phyloP scores from a whole-genome alignment of 306 rosid species.

The Dalbergia cochinchinensis region DNA sequence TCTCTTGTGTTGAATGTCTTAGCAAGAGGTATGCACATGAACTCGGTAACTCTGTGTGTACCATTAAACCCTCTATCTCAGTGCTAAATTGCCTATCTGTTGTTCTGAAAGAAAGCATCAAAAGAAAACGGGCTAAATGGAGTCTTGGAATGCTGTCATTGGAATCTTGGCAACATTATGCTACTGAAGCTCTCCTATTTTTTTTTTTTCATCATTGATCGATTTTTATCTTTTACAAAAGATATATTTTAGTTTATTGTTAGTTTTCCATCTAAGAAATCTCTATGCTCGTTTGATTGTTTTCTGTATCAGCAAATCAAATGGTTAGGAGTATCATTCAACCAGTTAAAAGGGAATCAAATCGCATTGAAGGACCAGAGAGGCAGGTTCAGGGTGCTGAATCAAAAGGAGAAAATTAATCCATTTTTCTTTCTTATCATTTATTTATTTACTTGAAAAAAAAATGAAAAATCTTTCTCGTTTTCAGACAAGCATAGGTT shows the following conservation, averaged over 20 bases:
- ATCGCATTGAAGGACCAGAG: slow-evolving; percentile 12
- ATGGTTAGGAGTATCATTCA: slow-evolving; percentile 44
- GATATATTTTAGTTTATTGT: background rate
- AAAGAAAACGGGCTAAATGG: too few species aligned
- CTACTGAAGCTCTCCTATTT: background rate
- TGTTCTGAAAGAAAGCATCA: too few species aligned
- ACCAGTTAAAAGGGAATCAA: slow-evolving; percentile 44
- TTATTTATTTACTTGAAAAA: too few species aligned
- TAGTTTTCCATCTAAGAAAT: background rate
- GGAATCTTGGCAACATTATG: background rate
- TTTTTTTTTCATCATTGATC: background rate
- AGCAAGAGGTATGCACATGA: slow-evolving; percentile 50
- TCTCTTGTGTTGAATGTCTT: slow-evolving; percentile 41
- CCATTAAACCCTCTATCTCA: slow-evolving; percentile 9
- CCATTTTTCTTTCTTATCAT: background rate
- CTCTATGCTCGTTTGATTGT: slow-evolving; percentile 5
- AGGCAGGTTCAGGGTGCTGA: slow-evolving; percentile 46
- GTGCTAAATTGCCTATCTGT: background rate
- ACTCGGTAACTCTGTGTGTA: background rate
- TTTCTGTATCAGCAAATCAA: slow-evolving; percentile 48
- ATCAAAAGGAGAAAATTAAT: slow-evolving; percentile 50
- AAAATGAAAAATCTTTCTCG: background rate
- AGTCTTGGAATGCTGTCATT: too few species aligned
- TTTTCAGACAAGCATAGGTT: background rate
- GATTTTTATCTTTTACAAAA: background rate